phyloP scores from a whole-genome alignment of 2,329 filamentous ascomycete species.

The Biscogniauxia sp. region DNA sequence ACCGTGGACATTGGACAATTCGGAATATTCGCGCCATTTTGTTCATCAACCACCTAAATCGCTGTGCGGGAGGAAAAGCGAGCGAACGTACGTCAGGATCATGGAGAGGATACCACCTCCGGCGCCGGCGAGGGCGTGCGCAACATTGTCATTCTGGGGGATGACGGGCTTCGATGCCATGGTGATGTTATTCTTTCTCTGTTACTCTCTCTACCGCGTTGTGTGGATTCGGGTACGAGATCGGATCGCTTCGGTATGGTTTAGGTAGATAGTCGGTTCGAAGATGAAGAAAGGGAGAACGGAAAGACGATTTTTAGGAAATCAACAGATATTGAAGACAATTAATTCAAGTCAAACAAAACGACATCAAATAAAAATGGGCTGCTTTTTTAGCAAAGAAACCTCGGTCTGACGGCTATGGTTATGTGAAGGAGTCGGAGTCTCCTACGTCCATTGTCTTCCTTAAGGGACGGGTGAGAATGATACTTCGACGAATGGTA shows the following conservation, averaged over 20 bases:
- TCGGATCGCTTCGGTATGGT: neutral
- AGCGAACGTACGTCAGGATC: conserved; percentile 71
- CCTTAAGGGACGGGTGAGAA: neutral
- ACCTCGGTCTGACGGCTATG: too few species aligned
- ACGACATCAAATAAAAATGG: too few species aligned
- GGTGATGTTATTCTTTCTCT: conserved; percentile 2
- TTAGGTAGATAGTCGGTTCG: too few species aligned
- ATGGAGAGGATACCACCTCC: conserved; percentile 94
- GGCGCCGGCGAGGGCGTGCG: conserved; percentile 88
- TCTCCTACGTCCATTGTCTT: neutral
- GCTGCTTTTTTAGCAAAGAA: too few species aligned
- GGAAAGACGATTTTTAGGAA: too few species aligned
- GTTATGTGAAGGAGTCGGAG: too few species aligned
- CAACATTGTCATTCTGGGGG: conserved; percentile 93
- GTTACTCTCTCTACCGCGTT: too few species aligned
- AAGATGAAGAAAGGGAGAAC: too few species aligned
- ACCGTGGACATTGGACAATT: conserved; percentile 2
- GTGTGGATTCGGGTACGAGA: neutral
- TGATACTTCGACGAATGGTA: neutral
- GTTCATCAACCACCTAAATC: neutral
- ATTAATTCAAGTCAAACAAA: too few species aligned
- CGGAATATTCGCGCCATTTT: neutral
- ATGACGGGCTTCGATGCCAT: conserved; percentile 55
- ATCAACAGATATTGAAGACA: too few species aligned
- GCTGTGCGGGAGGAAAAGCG: neutral